Conservation (phyloP, 2,329 filamentous ascomycete species). For the Bipolaris victoriae region DNA sequence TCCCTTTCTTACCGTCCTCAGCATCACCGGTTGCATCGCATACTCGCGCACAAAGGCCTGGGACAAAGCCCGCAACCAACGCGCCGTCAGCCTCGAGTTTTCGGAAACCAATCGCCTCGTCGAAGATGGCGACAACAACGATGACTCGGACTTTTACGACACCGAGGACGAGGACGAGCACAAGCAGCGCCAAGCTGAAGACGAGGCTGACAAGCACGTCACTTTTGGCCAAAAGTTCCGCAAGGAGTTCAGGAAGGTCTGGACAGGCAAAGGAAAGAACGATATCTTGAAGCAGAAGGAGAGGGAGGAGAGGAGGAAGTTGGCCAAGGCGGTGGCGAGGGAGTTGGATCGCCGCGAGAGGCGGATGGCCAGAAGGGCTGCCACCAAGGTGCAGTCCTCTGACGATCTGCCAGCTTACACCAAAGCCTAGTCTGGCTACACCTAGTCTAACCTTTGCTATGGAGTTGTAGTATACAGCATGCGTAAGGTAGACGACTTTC, state of each 20-base stretch:
- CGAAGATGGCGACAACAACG: slow-evolving; percentile 2
- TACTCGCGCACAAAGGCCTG: slow-evolving; percentile 42
- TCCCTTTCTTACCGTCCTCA: slow-evolving; percentile 30
- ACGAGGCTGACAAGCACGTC: slow-evolving; percentile 33
- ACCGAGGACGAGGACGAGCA: slow-evolving; percentile 40
- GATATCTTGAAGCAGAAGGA: slow-evolving; percentile 38
- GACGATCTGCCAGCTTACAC: slow-evolving; percentile 34
- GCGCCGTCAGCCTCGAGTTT: slow-evolving; percentile 30
- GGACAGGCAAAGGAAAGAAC: slow-evolving; percentile 36
- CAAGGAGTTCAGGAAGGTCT: slow-evolving; percentile 40
- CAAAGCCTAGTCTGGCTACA: slow-evolving; percentile 20
- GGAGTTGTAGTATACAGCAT: background rate
- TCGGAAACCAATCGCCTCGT: slow-evolving; percentile 27
- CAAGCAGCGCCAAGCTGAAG: slow-evolving; percentile 38
- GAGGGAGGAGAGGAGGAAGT: slow-evolving; percentile 40
- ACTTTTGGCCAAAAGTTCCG: slow-evolving; percentile 41
- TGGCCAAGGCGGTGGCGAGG: slow-evolving; percentile 41
- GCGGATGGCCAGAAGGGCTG: slow-evolving; percentile 31
- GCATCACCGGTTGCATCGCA: slow-evolving; percentile 33
- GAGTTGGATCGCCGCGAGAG: slow-evolving; percentile 38
- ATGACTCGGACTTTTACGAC: slow-evolving; percentile 37
- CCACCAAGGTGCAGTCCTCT: slow-evolving; percentile 20
- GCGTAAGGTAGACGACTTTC: background rate
- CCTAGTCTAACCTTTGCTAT: background rate
- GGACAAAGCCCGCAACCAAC: slow-evolving; percentile 38